Evolutionary conservation across 805 yeast species (phyloP), one percentile per base, ranked within the genome.

Genomic region (Sugiyamaella valdiviana): DNA sequence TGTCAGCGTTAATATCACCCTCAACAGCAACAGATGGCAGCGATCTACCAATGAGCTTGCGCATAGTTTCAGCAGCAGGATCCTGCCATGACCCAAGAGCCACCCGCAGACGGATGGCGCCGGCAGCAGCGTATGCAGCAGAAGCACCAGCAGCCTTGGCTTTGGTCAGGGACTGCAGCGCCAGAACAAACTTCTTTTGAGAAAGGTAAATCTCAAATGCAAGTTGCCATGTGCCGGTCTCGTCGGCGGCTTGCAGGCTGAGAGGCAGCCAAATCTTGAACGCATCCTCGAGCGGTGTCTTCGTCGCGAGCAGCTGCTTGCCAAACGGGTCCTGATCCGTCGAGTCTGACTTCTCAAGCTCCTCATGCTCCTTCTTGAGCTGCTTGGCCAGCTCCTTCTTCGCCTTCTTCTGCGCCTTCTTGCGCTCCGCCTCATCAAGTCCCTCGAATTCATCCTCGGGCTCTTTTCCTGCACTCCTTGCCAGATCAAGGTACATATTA

Each of bases 171-270:
- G 78, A 72, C 57, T 74, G 80, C 42, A 73, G 63, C 5, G 81
- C 79, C 54, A 78, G 66, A 24, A 77, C 73, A 54, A 75, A 76
- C 62, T 77, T 77, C 42, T 70, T 68, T 51, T 74, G 75, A 2
- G 65, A 55, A 45, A 71, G 59, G 55, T 74, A 72, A 12, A 77
- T 57, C 36, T 66, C 66, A 58, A 68, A 75, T 2, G 71, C 75
- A 19, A 74, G 62, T 51, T 72, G 68, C 77, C 77, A 73, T 0
- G 78, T 67, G 17, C 62, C 51, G 16, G 52, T 53, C 42, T 45
- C 23, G n/a, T 36, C 29, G 32, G 48, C 23, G 7, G 49, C 32
- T 15, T 50, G 48, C 23, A 48, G 51, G 36, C 57, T 54, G 17
- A 64, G 48, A 3, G 74, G 74, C 57, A 68, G 69, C 57, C 69